phyloP scores from a whole-genome alignment of 352 stramenopile species.

The Phytopythium chamaehyphon region DNA sequence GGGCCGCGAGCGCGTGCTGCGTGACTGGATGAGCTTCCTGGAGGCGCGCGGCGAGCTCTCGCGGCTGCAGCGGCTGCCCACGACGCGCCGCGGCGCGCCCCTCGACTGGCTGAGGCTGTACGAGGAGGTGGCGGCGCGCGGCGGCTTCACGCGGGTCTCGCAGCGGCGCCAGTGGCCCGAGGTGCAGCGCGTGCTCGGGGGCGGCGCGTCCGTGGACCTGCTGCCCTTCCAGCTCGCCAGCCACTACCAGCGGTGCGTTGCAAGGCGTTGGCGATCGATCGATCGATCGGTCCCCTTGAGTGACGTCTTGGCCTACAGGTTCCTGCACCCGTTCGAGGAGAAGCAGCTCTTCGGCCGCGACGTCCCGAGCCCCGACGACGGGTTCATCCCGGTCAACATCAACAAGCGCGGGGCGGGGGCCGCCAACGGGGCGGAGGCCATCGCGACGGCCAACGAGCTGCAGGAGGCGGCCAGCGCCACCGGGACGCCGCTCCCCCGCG shows the following conservation, averaged over 20 bases:
- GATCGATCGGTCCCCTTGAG: background rate
- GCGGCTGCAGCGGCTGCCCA: conserved; percentile 46
- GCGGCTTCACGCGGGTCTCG: conserved; percentile 50
- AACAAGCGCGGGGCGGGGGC: conserved; percentile 22
- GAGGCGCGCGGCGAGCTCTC: conserved; percentile 42
- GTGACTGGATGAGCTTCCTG: conserved; percentile 53
- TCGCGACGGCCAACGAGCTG: conserved; percentile 61
- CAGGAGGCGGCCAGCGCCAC: conserved; percentile 56
- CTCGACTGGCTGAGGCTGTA: conserved; percentile 82
- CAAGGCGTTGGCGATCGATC: background rate
- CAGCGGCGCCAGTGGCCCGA: conserved; percentile 51
- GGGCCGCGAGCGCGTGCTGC: conserved; percentile 47
- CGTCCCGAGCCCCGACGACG: conserved; percentile 16
- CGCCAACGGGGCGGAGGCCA: conserved; percentile 24
- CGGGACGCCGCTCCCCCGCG: conserved; percentile 53
- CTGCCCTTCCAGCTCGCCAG: conserved; percentile 59
- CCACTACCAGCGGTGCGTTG: conserved; percentile 44
- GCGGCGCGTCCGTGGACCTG: conserved; percentile 50
- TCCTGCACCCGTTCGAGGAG: conserved; percentile 51
- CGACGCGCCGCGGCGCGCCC: conserved; percentile 36
- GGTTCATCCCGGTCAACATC: conserved; percentile 12
- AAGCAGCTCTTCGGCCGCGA: conserved; percentile 77
- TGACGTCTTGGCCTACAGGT: conserved; percentile 7
- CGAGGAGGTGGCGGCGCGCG: conserved; percentile 69
- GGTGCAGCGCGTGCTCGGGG: conserved; percentile 25